These are phyloP conservation scores for Solanum piurae DNA, from an alignment of 257 asterid genomes.

Conservation along the genomic window DNA sequence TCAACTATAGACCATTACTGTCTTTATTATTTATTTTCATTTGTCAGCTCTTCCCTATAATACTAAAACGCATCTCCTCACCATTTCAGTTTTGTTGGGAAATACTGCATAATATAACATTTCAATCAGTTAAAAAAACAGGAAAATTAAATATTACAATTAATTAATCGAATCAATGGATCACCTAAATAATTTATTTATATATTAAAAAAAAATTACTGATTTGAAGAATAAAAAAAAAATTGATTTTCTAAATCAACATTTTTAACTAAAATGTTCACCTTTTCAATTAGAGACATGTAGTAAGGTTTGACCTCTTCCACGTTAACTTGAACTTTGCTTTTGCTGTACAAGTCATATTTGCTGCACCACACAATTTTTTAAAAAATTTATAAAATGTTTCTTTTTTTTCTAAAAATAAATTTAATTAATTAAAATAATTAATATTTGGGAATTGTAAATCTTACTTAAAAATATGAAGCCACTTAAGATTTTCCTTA, in stretches of 20 bases:
- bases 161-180: background rate
- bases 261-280: background rate
- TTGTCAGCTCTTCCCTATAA: background rate
- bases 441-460: background rate
- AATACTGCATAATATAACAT: slow-evolving; percentile 28
- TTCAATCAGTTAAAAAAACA: background rate
- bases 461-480: slow-evolving; percentile 42
- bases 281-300: slow-evolving; percentile 67
- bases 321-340: slow-evolving; percentile 55
- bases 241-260: background rate
- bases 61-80: slow-evolving; percentile 6
- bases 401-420: background rate
- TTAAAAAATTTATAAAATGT: background rate
- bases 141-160: background rate
- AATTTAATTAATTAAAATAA: background rate
- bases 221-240: background rate
- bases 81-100: slow-evolving; percentile 46
- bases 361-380: slow-evolving; percentile 40
- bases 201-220: background rate
- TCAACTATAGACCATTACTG: background rate
- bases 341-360: slow-evolving; percentile 75
- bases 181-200: too few species aligned
- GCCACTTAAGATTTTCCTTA: slow-evolving; percentile 21
- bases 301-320: slow-evolving; percentile 20
- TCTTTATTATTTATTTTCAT: background rate